Base-by-base conservation (phyloP, 2,329 filamentous ascomycete genomes). In the Ophiosphaerella herpotricha region DNA sequence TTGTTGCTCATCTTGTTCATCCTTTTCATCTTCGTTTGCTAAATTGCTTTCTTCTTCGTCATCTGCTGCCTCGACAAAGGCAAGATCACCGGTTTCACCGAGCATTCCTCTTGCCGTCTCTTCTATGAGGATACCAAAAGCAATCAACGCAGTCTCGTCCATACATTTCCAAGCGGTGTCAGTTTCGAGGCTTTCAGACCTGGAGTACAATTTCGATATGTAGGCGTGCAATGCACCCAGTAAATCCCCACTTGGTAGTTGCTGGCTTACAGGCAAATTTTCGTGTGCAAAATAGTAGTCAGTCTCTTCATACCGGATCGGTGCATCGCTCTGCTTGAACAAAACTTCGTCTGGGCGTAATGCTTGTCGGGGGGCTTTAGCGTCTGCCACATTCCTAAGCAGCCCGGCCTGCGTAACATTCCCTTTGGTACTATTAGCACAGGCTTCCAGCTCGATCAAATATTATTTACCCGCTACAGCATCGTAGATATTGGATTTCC, bases 91-190 rank as follows among this genome's bases (percentile, higher is more conserved):
- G 11, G 78, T 82, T 46, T 78, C 75, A 4, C 87, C 88, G 16
- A 92, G 74, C 5, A 78, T 70, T 39, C 85, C 82, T 35, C 79
- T 77, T 13, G 82, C 79, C 2, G 83, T 82, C 71, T 93, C 89
- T 72, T 93, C 89, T 36, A 92, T 75, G 48, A 93, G 71, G 41
- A 93, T 84, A 1, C 89, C 88, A 63, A 93, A 78, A 1, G 89
- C 88, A 46, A 93, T 75, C 50, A 93, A 77, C 4, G 89, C 89
- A 12, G 88, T 90, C 75, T 90, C 89, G 65, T 93, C 88, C 82
- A 93, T 84, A 69, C 84, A 89, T 56, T 80, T 75, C 58, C 78
- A 81, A 44, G 79, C 75, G 23, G 60, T 57, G 14, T 60, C 68
- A n/a, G 39, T 48, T 7, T 51, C 54, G 1, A 45, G 36, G 31